Base-by-base conservation (phyloP, 129 eudicot species). In the Dittrichia graveolens region DNA sequence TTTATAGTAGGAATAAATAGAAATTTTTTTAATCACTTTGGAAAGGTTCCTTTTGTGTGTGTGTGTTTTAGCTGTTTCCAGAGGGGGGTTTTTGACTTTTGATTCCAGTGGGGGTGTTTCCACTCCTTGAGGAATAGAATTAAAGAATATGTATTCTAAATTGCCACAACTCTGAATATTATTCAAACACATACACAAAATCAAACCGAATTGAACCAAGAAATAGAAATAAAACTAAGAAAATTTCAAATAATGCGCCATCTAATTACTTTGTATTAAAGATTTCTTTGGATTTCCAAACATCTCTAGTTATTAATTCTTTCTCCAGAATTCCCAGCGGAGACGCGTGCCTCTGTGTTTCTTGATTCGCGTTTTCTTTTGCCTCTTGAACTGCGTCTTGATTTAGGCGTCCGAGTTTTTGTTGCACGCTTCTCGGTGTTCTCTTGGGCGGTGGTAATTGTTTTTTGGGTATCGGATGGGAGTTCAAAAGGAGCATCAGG, bases 401-500 rank as follows among this genome's bases (percentile, higher is more conserved):
- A 80, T 75, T 83, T 87, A 62, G 81, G 82, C 1, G 88, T 42
- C 9, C 96, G 89, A 4, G 87, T 78, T 76, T 88, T 94, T 16
- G 86, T 75, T 39, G 85, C 68, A 11, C 83, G 90, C 71, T 86
- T 94, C 72, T 82, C 97, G 5, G 82, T 61, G 52, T 52, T 79
- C 71, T 87, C 95, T 68, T 77, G 81, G 52, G 67, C 67, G 67
- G 37, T 47, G 46, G 49, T 75, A 50, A 37, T 80, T 40, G 54
- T 72, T 62, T 85, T 83, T 59, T 67, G 83, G 40, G 19, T 48
- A 31, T 43, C 37, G 43, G 84, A 58, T 72, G 93, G 91, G 83
- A 94, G 83, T 65, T 94, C 96, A 34, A 85, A 96, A 38, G 96
- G 89, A 80, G 78, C 84, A 64, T 94, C 97, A 7, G 96, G 96